Conservation (phyloP, 805 yeast genomes). For the Candida nitratophila region DNA sequence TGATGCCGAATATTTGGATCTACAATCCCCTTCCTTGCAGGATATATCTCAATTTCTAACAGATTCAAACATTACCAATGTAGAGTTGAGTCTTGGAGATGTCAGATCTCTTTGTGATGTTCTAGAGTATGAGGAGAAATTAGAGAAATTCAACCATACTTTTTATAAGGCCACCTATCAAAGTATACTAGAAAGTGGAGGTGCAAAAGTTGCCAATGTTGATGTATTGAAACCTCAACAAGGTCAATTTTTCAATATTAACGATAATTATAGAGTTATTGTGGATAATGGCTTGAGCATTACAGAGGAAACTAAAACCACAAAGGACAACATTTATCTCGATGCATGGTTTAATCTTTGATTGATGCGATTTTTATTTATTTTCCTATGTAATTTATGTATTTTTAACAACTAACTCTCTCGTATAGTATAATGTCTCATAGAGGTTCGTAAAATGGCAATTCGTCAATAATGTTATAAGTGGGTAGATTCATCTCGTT, state of each 20-base stretch:
- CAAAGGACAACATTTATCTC: constrained; percentile 15
- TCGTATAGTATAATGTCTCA: no score
- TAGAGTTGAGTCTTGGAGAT: constrained; percentile 68
- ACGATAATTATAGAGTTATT: constrained; percentile 25
- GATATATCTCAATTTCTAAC: constrained; percentile 71
- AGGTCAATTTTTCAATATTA: constrained; percentile 21
- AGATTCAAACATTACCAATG: constrained; percentile 67
- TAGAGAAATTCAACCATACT: constrained; percentile 56
- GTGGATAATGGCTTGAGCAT: constrained; percentile 6
- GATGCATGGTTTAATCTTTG: constrained; percentile 25
- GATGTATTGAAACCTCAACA: constrained; percentile 23
- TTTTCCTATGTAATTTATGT: constrained; percentile 3
- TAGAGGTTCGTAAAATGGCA: no score
- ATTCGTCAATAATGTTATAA: background rate
- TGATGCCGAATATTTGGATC: constrained; percentile 16
- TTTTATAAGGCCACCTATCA: constrained; percentile 81
- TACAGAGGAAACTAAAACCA: background rate
- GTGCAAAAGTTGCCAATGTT: constrained; percentile 26
- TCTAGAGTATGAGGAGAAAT: constrained; percentile 74
- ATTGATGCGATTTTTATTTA: no score
- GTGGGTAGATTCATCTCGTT: constrained; percentile 1
- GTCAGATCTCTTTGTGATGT: constrained; percentile 84
- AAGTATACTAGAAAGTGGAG: constrained; percentile 66
- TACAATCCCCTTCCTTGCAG: constrained; percentile 62
- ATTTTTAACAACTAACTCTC: no score